Evolutionary conservation across 202 grass and related monocot species (phyloP).

Genomic region (Elaeis oleifera): DNA sequence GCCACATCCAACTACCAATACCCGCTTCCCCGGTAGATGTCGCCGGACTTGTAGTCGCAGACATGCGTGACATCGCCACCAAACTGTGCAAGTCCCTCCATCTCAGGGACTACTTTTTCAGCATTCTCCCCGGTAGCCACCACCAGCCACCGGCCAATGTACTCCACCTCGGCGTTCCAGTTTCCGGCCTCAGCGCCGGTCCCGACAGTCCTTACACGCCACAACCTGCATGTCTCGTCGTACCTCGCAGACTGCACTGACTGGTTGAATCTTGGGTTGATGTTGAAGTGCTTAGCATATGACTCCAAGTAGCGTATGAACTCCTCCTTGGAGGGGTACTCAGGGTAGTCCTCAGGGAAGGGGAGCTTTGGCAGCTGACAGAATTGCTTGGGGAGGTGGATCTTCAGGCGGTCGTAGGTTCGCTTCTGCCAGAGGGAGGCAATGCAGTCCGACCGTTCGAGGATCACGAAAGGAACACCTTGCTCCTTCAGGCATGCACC

Average conservation of each 20-base stretch:
- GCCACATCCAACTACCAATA: slow-evolving; percentile 63
- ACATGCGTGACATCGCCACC: slow-evolving; percentile 43
- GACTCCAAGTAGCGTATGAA: slow-evolving; percentile 59
- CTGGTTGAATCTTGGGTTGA: slow-evolving; percentile 47
- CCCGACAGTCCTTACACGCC: slow-evolving; percentile 32
- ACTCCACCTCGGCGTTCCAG: slow-evolving; percentile 42
- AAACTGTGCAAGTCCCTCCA: slow-evolving; percentile 36
- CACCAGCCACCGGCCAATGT: slow-evolving; percentile 73
- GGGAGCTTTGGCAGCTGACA: slow-evolving; percentile 58
- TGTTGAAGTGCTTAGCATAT: slow-evolving; percentile 50
- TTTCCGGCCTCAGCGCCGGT: background rate
- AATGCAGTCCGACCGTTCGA: slow-evolving; percentile 69
- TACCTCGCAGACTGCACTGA: slow-evolving; percentile 41
- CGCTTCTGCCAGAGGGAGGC: slow-evolving; percentile 64
- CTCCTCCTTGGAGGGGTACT: slow-evolving; percentile 62
- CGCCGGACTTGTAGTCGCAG: slow-evolving; percentile 54
- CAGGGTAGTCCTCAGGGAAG: slow-evolving; percentile 56
- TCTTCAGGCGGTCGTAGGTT: slow-evolving; percentile 72
- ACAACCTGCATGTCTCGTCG: slow-evolving; percentile 55
- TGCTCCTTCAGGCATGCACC: slow-evolving; percentile 51
- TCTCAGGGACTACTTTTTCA: slow-evolving; percentile 31
- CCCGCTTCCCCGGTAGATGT: slow-evolving; percentile 39
- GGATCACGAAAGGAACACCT: slow-evolving; percentile 48
- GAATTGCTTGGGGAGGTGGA: slow-evolving; percentile 82
- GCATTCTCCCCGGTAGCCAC: slow-evolving; percentile 87